Percentiles rank a stretch among this genome's conserved stretches.
These are phyloP conservation scores for Scleroderma bovista DNA, from an alignment of 768 basidiomycete species.

Conservation along the genomic window DNA sequence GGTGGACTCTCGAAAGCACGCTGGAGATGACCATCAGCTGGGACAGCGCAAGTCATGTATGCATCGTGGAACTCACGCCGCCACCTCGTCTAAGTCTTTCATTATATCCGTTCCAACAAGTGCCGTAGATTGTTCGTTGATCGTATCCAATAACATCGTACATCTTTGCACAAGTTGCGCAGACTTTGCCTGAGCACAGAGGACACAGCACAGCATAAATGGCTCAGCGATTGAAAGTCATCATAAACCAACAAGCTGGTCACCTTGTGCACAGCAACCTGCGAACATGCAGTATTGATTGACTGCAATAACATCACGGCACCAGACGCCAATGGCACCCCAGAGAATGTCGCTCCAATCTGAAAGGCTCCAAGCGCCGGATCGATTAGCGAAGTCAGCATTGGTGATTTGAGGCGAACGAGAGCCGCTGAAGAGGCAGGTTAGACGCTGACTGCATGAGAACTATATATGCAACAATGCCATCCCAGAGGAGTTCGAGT, in stretches of 20 bases:
- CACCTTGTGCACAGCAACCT: constrained; percentile 48
- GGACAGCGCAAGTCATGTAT: background rate
- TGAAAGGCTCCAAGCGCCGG: constrained; percentile 30
- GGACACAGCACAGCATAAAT: background rate
- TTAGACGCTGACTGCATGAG: too few relatives aligned
- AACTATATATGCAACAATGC: too few relatives aligned
- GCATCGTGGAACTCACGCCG: constrained; percentile 31
- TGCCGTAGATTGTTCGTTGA: constrained; percentile 36
- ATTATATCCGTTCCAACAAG: constrained; percentile 38
- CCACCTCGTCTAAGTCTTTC: constrained; percentile 38
- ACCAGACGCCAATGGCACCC: constrained; percentile 42
- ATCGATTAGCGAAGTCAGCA: constrained; percentile 14
- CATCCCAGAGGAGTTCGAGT: background rate
- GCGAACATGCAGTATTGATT: constrained; percentile 41
- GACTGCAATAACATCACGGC: constrained; percentile 39
- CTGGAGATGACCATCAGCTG: constrained; percentile 20
- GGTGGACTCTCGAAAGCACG: constrained; percentile 36
- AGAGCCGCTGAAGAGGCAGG: background rate
- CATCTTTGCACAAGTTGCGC: constrained; percentile 40
- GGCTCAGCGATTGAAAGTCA: too few relatives aligned
- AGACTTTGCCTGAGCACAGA: constrained; percentile 35
- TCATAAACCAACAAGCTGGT: background rate
- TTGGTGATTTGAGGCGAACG: constrained; percentile 2
- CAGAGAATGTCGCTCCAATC: constrained; percentile 38
- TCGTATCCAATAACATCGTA: constrained; percentile 30